Evolutionary conservation across 257 asterid genomes (phyloP).

Genomic region (Nicotiana sylvestris): DNA sequence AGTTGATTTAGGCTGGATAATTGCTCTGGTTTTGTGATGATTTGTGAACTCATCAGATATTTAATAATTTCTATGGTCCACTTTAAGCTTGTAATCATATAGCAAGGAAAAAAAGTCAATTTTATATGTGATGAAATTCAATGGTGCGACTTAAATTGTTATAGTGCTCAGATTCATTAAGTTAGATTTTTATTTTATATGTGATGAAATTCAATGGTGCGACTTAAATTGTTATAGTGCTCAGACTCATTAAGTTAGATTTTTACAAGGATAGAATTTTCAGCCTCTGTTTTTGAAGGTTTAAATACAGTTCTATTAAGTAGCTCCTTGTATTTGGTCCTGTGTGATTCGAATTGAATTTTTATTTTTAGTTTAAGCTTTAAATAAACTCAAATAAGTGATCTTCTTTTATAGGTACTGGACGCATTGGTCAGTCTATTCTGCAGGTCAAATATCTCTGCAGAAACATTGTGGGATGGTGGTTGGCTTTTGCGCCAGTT

Average conservation of each 20-base stretch:
- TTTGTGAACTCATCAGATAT: background rate
- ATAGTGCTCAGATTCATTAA: background rate
- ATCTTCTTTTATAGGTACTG: conserved; percentile 61
- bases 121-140: background rate
- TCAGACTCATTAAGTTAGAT: background rate
- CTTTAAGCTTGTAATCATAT: background rate
- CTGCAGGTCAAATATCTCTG: conserved; percentile 82
- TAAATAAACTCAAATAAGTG: conserved; percentile 1
- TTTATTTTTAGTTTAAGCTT: background rate
- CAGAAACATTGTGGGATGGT: conserved; percentile 98
- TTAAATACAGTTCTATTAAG: background rate
- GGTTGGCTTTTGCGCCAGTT: conserved; percentile 99
- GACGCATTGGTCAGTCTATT: conserved; percentile 94
- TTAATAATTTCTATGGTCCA: background rate
- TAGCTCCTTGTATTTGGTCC: background rate
- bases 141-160: background rate
- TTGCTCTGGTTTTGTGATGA: background rate
- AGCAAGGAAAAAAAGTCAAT: background rate
- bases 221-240: background rate
- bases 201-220: background rate
- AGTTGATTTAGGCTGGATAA: background rate
- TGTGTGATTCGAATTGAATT: background rate
- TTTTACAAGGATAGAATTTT: background rate
- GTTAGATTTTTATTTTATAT: background rate
- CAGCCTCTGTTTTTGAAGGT: background rate